These are phyloP conservation scores for Zizania palustris DNA, from an alignment of 202 grass and related monocot genomes.

Conservation along the genomic window DNA sequence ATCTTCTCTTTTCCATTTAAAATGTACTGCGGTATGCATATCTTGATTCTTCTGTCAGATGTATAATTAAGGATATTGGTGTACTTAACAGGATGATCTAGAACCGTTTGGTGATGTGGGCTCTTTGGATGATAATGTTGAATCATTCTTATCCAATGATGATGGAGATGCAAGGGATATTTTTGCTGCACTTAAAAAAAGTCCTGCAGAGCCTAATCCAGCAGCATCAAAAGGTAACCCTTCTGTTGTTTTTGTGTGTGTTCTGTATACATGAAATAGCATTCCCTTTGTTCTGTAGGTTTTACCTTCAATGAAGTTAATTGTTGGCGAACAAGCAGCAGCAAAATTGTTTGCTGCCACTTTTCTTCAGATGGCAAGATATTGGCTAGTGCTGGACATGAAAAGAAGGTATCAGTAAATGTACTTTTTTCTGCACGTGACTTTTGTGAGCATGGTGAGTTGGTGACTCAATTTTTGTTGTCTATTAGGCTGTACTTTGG, in stretches of 20 bases:
- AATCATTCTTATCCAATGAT: slow-evolving; percentile 95
- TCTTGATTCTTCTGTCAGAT: slow-evolving; percentile 25
- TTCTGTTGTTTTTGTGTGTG: slow-evolving; percentile 19
- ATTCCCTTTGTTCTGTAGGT: slow-evolving; percentile 49
- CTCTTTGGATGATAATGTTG: slow-evolving; percentile 98
- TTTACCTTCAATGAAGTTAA: slow-evolving; percentile 87
- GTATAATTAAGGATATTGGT: slow-evolving; percentile 27
- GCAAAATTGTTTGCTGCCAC: slow-evolving; percentile 92
- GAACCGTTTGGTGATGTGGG: slow-evolving; percentile 96
- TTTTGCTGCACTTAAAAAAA: slow-evolving; percentile 87
- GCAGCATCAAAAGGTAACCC: slow-evolving; percentile 65
- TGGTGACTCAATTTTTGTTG: slow-evolving; percentile 30
- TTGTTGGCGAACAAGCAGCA: slow-evolving; percentile 84
- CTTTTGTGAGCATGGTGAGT: slow-evolving; percentile 34
- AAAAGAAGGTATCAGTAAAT: slow-evolving; percentile 75
- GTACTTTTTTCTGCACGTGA: slow-evolving; percentile 3
- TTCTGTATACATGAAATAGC: slow-evolving; percentile 31
- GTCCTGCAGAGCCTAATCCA: slow-evolving; percentile 75
- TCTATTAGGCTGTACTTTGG: slow-evolving; percentile 85
- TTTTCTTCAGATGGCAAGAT: slow-evolving; percentile 95
- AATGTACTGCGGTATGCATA: slow-evolving; percentile 20
- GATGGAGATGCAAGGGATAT: slow-evolving; percentile 93
- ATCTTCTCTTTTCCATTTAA: slow-evolving; percentile 44
- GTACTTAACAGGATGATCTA: slow-evolving; percentile 78
- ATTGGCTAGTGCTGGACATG: slow-evolving; percentile 96